A percentile compares a stretch with the other conserved stretches of the same genome.
These are phyloP conservation scores for Pezicula radicicola DNA, from an alignment of 2,329 filamentous ascomycete species.

Conservation along the genomic window DNA sequence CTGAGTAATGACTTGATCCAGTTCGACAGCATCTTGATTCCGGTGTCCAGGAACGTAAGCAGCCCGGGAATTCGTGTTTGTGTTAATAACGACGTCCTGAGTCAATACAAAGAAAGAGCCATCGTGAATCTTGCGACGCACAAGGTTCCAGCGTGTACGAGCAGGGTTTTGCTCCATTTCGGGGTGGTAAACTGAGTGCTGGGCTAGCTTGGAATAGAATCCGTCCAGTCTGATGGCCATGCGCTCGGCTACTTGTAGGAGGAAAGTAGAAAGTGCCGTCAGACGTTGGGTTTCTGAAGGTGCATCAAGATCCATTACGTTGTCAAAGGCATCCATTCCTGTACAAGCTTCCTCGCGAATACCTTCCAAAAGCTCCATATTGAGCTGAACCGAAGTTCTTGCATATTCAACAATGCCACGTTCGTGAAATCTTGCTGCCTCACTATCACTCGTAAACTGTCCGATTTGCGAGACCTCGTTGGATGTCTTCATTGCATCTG, in stretches of 20 bases:
- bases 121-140: constrained; percentile 44
- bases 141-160: constrained; percentile 47
- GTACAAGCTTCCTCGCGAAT: constrained; percentile 49
- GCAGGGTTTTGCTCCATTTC: constrained; percentile 51
- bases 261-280: constrained; percentile 36
- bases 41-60: constrained; percentile 18
- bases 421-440: constrained; percentile 47
- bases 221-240: constrained; percentile 49
- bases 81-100: constrained; percentile 30
- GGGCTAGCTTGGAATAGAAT: constrained; percentile 49
- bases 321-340: constrained; percentile 53
- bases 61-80: constrained; percentile 7
- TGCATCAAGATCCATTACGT: constrained; percentile 38
- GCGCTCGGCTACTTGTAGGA: constrained; percentile 49
- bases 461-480: constrained; percentile 49
- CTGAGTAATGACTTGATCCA: constrained; percentile 42
- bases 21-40: constrained; percentile 36
- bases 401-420: constrained; percentile 50
- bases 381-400: constrained; percentile 43
- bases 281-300: constrained; percentile 35
- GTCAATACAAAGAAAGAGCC: constrained; percentile 50
- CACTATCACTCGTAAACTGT: constrained; percentile 43
- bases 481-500: constrained; percentile 41
- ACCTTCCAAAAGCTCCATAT: constrained; percentile 51
- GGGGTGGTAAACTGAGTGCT: constrained; percentile 46